A percentile compares a stretch with the other conserved stretches of the same genome.
Conservation (phyloP, 805 yeast genomes). For the Isabelozyma rhagii region DNA sequence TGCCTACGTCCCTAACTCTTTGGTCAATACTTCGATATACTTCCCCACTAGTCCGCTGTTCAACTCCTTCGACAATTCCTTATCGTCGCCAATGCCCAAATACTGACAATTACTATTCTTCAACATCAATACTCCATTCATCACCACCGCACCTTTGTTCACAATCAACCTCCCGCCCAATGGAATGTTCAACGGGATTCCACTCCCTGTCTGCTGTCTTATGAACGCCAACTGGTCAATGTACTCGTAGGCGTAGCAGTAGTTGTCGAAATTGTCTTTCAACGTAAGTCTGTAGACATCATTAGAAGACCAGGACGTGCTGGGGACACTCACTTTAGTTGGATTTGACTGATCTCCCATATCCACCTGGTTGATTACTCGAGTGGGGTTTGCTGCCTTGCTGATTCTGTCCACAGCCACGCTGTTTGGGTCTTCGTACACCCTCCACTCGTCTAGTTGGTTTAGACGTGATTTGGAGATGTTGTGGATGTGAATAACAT, state of each 20-base stretch:
- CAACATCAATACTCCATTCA: slow-evolving; percentile 45
- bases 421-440: slow-evolving; percentile 53
- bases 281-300: slow-evolving; percentile 52
- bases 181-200: slow-evolving; percentile 37
- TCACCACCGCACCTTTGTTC: slow-evolving; percentile 43
- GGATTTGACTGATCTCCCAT: slow-evolving; percentile 35
- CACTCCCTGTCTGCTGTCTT: slow-evolving; percentile 16
- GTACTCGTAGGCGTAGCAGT: slow-evolving; percentile 56
- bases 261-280: slow-evolving; percentile 50
- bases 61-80: slow-evolving; percentile 21
- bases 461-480: slow-evolving; percentile 46
- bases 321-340: not conserved
- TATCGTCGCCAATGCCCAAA: slow-evolving; percentile 24
- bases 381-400: slow-evolving; percentile 17
- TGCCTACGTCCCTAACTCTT: slow-evolving; percentile 7
- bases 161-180: slow-evolving; percentile 60
- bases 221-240: slow-evolving; percentile 50
- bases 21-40: slow-evolving; percentile 36
- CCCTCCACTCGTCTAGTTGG: slow-evolving; percentile 55
- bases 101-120: slow-evolving; percentile 28
- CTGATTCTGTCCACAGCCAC: slow-evolving; percentile 56
- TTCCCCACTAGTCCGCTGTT: slow-evolving; percentile 35
- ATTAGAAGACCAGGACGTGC: slow-evolving; percentile 4
- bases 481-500: slow-evolving; percentile 55
- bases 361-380: slow-evolving; percentile 48